Evolutionary conservation across 2,329 filamentous ascomycete species (phyloP).

Genomic region (Thielaviopsis populi): DNA sequence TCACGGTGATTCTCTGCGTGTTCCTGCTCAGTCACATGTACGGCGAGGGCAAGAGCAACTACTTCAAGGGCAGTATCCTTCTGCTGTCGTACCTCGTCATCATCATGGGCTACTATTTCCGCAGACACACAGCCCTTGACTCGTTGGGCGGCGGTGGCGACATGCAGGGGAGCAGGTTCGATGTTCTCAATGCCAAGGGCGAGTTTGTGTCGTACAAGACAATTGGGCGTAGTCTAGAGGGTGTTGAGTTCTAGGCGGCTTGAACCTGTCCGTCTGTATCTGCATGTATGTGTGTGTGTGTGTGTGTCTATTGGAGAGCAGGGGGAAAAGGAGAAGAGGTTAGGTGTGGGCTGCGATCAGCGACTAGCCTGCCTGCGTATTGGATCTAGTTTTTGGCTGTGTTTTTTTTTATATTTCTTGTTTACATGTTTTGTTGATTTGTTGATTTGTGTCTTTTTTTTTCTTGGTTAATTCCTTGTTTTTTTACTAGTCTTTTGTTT

Average conservation of each 20-base stretch:
- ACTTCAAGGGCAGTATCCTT: slow-evolving; percentile 96
- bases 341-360: background rate
- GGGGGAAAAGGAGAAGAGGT: background rate
- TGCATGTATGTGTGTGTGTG: too few species aligned
- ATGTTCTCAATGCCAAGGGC: slow-evolving; percentile 37
- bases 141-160: slow-evolving; percentile 23
- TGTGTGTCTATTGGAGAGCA: background rate
- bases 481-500: background rate
- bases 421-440: background rate
- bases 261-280: background rate
- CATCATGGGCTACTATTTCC: slow-evolving; percentile 80
- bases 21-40: slow-evolving; percentile 97
- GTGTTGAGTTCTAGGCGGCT: slow-evolving; percentile 21
- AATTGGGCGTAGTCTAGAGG: slow-evolving; percentile 32
- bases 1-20: slow-evolving; percentile 88
- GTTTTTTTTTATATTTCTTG: too few species aligned
- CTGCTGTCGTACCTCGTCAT: slow-evolving; percentile 89
- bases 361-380: background rate
- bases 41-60: slow-evolving; percentile 97
- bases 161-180: slow-evolving; percentile 33
- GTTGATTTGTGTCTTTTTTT: background rate
- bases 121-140: slow-evolving; percentile 34
- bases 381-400: background rate
- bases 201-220: slow-evolving; percentile 39
- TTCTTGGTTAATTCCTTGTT: background rate